Conservation (phyloP, 1,284 basidiomycete species). For the Rhodotorula sp. region DNA sequence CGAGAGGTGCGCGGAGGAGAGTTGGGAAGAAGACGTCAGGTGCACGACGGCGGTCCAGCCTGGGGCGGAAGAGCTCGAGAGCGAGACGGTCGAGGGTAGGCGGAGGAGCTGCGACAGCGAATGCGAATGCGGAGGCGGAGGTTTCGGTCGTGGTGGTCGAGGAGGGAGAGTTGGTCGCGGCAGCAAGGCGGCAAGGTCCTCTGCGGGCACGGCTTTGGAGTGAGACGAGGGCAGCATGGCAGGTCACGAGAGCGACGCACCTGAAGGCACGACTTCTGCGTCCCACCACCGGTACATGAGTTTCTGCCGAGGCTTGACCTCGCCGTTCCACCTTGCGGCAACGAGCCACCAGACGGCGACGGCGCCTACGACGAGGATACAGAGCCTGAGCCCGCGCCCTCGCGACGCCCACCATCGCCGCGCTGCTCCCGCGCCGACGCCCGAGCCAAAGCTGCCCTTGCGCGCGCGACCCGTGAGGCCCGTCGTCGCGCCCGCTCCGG, state of each 20-base stretch:
- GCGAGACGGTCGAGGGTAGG: conserved; percentile 23
- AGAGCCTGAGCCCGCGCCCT: background rate
- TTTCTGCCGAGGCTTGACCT: background rate
- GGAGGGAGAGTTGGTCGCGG: conserved; percentile 26
- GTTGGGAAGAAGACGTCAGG: conserved; percentile 23
- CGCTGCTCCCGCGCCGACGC: background rate
- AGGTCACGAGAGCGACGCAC: background rate
- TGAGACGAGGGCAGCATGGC: background rate
- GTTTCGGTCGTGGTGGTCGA: conserved; percentile 23
- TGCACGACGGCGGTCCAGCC: conserved; percentile 36
- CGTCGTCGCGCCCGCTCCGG: too few relatives aligned
- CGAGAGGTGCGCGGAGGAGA: conserved; percentile 8
- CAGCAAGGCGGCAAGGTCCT: conserved; percentile 19
- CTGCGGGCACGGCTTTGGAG: background rate
- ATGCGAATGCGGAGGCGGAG: conserved; percentile 17
- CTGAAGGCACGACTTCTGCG: conserved; percentile 5
- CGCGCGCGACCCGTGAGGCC: background rate
- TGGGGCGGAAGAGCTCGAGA: conserved; percentile 1
- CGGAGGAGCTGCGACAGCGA: conserved; percentile 27
- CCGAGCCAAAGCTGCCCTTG: background rate
- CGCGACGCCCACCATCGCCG: conserved; percentile 1
- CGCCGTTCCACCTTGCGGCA: background rate
- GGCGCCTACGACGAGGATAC: background rate
- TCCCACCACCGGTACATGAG: conserved; percentile 38
- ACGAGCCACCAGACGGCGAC: conserved; percentile 2